Percentiles rank a stretch among this genome's conserved stretches.
phyloP scores from a whole-genome alignment of 2,329 filamentous ascomycete genomes.

The Metarhizium robertsii region DNA sequence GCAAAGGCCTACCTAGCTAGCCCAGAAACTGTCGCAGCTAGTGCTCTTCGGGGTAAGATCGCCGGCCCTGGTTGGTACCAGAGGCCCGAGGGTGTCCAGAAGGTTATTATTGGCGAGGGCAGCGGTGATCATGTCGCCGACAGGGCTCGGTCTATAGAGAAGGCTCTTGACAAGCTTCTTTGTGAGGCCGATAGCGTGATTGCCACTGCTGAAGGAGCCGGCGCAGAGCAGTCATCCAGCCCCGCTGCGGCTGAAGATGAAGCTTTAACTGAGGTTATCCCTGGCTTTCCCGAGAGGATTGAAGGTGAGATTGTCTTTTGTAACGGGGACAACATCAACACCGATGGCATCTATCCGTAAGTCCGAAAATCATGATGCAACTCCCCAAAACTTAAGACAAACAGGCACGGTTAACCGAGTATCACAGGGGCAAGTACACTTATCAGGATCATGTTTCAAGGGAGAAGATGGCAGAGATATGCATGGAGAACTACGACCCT shows the following conservation, averaged over 20 bases:
- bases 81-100: constrained; percentile 56
- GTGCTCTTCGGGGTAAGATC: constrained; percentile 67
- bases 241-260: no score
- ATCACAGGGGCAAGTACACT: not conserved
- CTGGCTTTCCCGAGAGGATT: constrained; percentile 78
- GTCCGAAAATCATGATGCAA: not conserved
- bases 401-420: constrained; percentile 45
- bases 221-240: no score
- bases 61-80: constrained; percentile 72
- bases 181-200: constrained; percentile 48
- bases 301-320: constrained; percentile 85
- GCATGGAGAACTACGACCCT: constrained; percentile 90
- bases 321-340: constrained; percentile 50
- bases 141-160: constrained; percentile 48
- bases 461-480: constrained; percentile 78
- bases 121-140: constrained; percentile 46
- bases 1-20: constrained; percentile 66
- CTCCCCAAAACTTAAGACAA: constrained; percentile 54
- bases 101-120: constrained; percentile 63
- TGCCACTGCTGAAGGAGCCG: no score
- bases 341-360: constrained; percentile 71
- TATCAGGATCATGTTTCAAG: constrained; percentile 76
- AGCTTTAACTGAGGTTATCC: constrained; percentile 48
- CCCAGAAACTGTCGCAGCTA: constrained; percentile 87
- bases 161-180: constrained; percentile 64